phyloP scores from a whole-genome alignment of 768 basidiomycete genomes.

The Mycena haematopus region DNA sequence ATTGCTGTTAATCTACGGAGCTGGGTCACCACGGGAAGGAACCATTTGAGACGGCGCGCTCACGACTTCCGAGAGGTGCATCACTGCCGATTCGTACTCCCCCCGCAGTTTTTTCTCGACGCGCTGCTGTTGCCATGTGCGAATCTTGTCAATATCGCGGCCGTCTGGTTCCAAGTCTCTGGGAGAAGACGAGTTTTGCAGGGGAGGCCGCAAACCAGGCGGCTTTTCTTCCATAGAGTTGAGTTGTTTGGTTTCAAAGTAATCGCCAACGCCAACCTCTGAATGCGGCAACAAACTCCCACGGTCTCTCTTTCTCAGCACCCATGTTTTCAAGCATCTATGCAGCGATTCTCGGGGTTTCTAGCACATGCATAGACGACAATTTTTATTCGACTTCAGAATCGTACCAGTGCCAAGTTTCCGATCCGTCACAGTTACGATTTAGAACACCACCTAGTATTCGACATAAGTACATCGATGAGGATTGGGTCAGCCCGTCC shows the following conservation, averaged over 20 bases:
- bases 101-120: constrained; percentile 69
- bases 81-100: constrained; percentile 77
- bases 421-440: too few species aligned
- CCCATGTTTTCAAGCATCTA: too few species aligned
- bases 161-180: constrained; percentile 61
- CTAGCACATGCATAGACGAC: too few species aligned
- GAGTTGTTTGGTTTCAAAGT: not conserved
- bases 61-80: constrained; percentile 70
- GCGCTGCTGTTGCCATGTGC: constrained; percentile 80
- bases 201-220: constrained; percentile 49
- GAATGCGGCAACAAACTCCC: not conserved
- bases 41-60: constrained; percentile 32
- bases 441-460: too few species aligned
- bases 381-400: too few species aligned
- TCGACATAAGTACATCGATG: too few species aligned
- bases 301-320: not conserved
- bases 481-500: too few species aligned
- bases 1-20: constrained; percentile 66
- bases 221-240: constrained; percentile 13
- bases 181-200: constrained; percentile 59
- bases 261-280: not conserved
- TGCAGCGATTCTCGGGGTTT: too few species aligned
- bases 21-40: not conserved
- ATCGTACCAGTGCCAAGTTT: too few species aligned
- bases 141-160: constrained; percentile 58